These are phyloP conservation scores for Rutstroemia sp. DNA, from an alignment of 2,329 filamentous ascomycete species.

Conservation along the genomic window DNA sequence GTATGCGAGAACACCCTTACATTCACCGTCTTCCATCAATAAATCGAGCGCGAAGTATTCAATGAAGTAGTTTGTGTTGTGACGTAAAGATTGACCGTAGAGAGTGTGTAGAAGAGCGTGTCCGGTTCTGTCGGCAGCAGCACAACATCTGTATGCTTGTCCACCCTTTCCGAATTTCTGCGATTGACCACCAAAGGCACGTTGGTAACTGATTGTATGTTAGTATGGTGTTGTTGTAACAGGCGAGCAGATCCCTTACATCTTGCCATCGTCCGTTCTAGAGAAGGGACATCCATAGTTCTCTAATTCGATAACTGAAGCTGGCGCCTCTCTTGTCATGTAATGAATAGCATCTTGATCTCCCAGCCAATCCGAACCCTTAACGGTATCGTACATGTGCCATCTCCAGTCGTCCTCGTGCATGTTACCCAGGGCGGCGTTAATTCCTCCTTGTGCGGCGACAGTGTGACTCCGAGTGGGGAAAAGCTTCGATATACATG, in stretches of 20 bases:
- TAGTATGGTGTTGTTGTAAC: constrained; percentile 10
- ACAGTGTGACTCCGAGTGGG: constrained; percentile 58
- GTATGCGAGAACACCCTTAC: constrained; percentile 35
- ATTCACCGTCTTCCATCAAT: constrained; percentile 40
- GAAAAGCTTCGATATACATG: constrained; percentile 61
- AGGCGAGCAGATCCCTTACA: constrained; percentile 44
- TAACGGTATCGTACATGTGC: constrained; percentile 99
- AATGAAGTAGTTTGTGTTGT: constrained; percentile 42
- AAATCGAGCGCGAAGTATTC: constrained; percentile 43
- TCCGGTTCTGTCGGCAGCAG: constrained; percentile 36
- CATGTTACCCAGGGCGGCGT: constrained; percentile 58
- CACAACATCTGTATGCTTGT: constrained; percentile 34
- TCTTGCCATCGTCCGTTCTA: constrained; percentile 91
- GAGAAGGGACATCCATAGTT: constrained; percentile 97
- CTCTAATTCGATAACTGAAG: constrained; percentile 89
- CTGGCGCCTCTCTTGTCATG: constrained; percentile 92
- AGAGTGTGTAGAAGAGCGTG: constrained; percentile 44
- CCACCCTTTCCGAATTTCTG: constrained; percentile 40
- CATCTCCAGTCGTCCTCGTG: constrained; percentile 97
- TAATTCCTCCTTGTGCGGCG: constrained; percentile 60
- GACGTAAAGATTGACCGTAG: constrained; percentile 41
- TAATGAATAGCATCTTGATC: constrained; percentile 98
- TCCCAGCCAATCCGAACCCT: constrained; percentile 94
- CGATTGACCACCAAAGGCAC: constrained; percentile 40
- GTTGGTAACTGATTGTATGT: constrained; percentile 40